Base-by-base conservation (phyloP, 169 alveolate genomes). In the Besnoitia besnoiti region DNA sequence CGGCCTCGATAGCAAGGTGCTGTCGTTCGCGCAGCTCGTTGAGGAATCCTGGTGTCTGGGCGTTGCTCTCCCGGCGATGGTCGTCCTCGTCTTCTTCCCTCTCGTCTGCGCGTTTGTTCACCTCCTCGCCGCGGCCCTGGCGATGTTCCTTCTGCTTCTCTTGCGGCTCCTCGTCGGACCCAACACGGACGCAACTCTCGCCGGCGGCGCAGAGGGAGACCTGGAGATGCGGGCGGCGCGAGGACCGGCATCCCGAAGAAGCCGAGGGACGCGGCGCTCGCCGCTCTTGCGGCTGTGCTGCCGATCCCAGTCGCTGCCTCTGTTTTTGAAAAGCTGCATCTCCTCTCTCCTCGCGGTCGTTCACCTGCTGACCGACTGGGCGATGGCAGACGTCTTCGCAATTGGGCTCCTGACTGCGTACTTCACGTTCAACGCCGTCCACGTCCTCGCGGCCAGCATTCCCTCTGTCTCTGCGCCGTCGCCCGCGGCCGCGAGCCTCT, bases 381-480 rank as follows among this genome's bases (percentile, higher is more conserved):
- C 93, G n/a, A 90, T 90, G 93, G 90, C 93, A 0, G 93, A 90
- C 62, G 93, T 77, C 37, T 88, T 51, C 47, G 84, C 90, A 3
- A 51, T 90, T 24, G 93, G 90, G 21, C 75, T 90, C 75, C 55
- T 90, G 49, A 59, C 90, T 49, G 46, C 85, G 46, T 90, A 55
- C 85, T 79, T 77, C 73, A 90, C 84, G 46, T 40, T 85, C 76
- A 79, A 51, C 47, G 84, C 33, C 85, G 44, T 90, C 84, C 89
- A 90, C 40, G 44, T 90, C 30, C 84, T 90, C 21, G 89, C 80
- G 21, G 93, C 93, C 12, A 61, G 85, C 30, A 10, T 90, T 27
- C 93, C 90, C 35, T 47, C 42, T 24, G 61, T n/a, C 84, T 73
- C 93, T 27, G 51, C 40, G 46, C 33, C 80, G 44, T 12, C 80